phyloP scores from a whole-genome alignment of 352 stramenopile species.

The Phytophthora chlamydospora region DNA sequence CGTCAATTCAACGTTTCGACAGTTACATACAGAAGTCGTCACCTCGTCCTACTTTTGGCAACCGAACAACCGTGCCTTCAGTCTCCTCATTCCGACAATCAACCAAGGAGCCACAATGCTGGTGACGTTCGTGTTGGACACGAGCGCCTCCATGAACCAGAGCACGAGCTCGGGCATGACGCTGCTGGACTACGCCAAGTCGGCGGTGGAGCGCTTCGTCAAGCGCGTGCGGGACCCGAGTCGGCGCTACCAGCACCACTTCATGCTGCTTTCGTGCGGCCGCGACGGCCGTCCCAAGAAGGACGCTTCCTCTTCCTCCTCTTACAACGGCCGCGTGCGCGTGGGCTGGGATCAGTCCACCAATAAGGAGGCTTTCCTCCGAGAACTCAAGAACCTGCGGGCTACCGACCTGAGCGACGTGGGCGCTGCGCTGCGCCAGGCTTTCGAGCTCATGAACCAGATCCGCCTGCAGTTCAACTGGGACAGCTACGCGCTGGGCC shows the following conservation, averaged over 20 bases:
- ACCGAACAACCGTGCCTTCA: too few species aligned
- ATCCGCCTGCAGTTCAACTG: conserved; percentile 89
- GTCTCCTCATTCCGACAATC: background rate
- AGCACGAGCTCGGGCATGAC: conserved; percentile 89
- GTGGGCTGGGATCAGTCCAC: conserved; percentile 88
- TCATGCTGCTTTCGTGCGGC: conserved; percentile 88
- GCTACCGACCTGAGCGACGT: conserved; percentile 84
- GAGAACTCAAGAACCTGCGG: conserved; percentile 85
- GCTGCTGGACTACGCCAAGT: conserved; percentile 90
- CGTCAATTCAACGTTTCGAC: too few species aligned
- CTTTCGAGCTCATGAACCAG: conserved; percentile 91
- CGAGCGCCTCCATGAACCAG: conserved; percentile 91
- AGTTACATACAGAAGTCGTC: too few species aligned
- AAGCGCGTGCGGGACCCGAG: conserved; percentile 86
- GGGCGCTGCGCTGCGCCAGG: conserved; percentile 71
- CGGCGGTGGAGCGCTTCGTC: conserved; percentile 86
- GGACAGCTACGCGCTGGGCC: conserved; percentile 85
- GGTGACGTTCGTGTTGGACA: conserved; percentile 92
- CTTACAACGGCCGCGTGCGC: conserved; percentile 74
- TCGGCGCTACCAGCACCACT: conserved; percentile 88
- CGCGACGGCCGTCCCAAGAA: conserved; percentile 35
- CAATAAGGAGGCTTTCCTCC: conserved; percentile 84
- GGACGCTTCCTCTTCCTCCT: conserved; percentile 16
- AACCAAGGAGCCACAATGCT: conserved; percentile 55
- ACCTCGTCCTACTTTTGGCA: too few species aligned